Evolutionary conservation across 208 protist species (phyloP), one percentile per base, ranked within the genome.

Genomic region (Trypanosoma cruzi): DNA sequence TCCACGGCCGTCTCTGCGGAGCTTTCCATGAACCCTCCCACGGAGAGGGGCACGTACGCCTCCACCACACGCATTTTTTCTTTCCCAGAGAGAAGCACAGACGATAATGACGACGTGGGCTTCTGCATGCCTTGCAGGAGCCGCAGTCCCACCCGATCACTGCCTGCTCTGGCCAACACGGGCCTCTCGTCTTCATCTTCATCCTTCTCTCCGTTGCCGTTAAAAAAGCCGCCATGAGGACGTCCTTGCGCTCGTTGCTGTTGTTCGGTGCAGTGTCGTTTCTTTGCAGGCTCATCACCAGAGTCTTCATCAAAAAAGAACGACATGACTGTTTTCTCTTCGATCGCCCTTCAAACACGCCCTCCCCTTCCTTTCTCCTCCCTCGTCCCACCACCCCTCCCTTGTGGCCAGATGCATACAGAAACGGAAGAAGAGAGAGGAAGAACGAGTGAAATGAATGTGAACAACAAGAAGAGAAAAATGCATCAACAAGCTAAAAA

Each of bases 11-110:
- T 53, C 50, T 69, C 68, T 1, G 60, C 52, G 7, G 79, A 63
- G 5, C 76, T 83, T 58, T 82, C 75, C 64, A 96, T 78, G 67
- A 96, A 96, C 34, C 90, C 87, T 34, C 87, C 87, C 1, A 81
- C 84, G 57, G 84, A 90, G 29, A 96, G 72, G 18, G 90, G 90
- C n/a, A 75, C 74, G 68, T 96, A 96, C 13, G 75, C 64, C 68
- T 90, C 81, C 31, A 92, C 90, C 7, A 85, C 72, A 37, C n/a
- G 26, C 34, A 73, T 64, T 34, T 60, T 63, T 40, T 40, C 1
- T 5, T 14, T 1, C 28, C 5, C 1, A 34, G 54, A 31, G 5
- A 29, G 13, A 32, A 24, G 37, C 6, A 20, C 16, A 11, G 29
- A 54, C n/a, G 42, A 62, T 22, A 18, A 53, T 4, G 53, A 18